Base-by-base conservation (phyloP, 495 filamentous ascomycete genomes). In the Penicillium alfredii region DNA sequence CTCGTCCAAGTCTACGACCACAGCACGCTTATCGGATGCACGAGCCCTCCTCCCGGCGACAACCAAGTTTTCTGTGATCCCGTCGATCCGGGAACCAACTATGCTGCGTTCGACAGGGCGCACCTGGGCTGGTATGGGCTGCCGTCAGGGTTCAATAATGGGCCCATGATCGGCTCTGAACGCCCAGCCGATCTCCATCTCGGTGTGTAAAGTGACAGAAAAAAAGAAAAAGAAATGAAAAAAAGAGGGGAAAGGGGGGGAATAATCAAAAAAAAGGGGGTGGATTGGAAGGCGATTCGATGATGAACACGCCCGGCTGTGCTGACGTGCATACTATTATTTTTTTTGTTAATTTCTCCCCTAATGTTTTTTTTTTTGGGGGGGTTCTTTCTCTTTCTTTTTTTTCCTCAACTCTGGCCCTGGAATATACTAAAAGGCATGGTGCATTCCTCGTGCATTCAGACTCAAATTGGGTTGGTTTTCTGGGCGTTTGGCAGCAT, bases 1-100 rank as follows among this genome's bases (percentile, higher is more conserved):
- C n/a, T n/a, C n/a, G n/a, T 20, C 20, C 42, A 51, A n/a, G 24
- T 20, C 1, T 61, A 53, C 37, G 49, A 54, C 33, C 37, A 50
- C 12, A 32, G 49, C 10, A 42, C 30, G 16, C 40, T 60, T 22
- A 45, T 56, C 40, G 55, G 57, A 42, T 59, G 55, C 26, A 45
- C 56, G n/a, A 44, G 46, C 32, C 35, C 42, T n/a, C 39, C 55
- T 15, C 45, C 51, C 13, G 43, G 22, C 13, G 15, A 29, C 23
- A 44, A 55, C 33, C 18, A 45, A 28, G 31, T 58, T 8, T 59
- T 61, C 25, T 44, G 42, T 26, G 48, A 55, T 33, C 37, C 48
- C 28, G 45, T n/a, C n/a, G n/a, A 47, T 14, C 39, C 40, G 15
- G 27, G 13, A 7, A 35, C 46, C 18, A 53, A 55, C n/a, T 45